phyloP scores from a whole-genome alignment of 192 early-diverging fungal species.

The Linnemannia schmuckeri region DNA sequence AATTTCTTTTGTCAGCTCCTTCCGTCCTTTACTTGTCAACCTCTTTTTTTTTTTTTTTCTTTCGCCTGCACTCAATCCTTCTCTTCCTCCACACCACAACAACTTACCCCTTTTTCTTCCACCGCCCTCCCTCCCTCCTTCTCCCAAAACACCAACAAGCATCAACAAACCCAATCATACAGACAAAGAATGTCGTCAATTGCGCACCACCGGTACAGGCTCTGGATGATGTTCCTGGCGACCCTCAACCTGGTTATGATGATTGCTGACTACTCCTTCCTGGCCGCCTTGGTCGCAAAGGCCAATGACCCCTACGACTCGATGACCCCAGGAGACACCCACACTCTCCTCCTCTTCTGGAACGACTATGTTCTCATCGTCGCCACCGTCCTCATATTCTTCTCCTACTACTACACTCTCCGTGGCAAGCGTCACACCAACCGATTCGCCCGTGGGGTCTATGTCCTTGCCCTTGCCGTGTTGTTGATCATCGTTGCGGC shows the following conservation, averaged over 20 bases:
- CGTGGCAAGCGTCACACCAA: background rate
- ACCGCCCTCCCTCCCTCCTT: background rate
- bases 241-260: background rate
- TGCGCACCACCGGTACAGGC: background rate
- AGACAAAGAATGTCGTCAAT: background rate
- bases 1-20: background rate
- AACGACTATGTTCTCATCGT: constrained; percentile 3
- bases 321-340: background rate
- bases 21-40: background rate
- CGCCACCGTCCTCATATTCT: background rate
- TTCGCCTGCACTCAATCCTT: background rate
- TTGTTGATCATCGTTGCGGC: background rate
- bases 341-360: background rate
- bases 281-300: background rate
- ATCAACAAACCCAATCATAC: background rate
- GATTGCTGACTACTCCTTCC: background rate
- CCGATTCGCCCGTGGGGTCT: background rate
- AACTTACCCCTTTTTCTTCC: background rate
- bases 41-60: background rate
- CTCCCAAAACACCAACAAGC: background rate
- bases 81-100: background rate
- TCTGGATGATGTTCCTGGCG: background rate
- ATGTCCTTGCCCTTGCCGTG: background rate
- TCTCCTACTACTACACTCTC: background rate
- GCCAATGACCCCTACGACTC: background rate